Base-by-base conservation (phyloP, 129 eudicot species). In the Mikania micrantha region DNA sequence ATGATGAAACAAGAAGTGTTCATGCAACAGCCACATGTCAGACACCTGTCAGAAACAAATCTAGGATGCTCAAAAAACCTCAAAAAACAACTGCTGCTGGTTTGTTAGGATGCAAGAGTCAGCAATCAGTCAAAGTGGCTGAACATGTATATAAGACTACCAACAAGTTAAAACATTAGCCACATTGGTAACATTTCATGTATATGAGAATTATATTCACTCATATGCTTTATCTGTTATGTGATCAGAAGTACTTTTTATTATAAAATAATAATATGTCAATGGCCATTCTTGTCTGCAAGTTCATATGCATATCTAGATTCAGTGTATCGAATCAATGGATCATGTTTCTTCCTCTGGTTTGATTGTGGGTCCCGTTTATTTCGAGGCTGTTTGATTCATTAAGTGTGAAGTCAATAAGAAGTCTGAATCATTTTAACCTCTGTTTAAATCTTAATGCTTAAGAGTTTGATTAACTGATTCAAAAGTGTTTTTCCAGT, bases 91-190 rank as follows among this genome's bases (percentile, higher is more conserved):
- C 74, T 20, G 29, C 50, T n/a, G 78, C 59, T 27, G 66, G 79
- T 35, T 63, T 79, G 64, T 72, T 83, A 82, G 84, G 81, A 50
- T 83, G 84, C 82, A 72, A 41, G 74, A 72, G 66, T 62, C 71
- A 67, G 29, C 62, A 79, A 76, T 72, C 87, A 5, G 82, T 83
- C 49, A 75, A 74, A 56, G 82, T 83, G 61, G 77, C 74, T 45
- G 77, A 83, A 62, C 56, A 76, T 65, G 67, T 79, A 12, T 40
- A 34, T 24, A 76, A 39, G 59, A 17, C 67, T 15, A 45, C 57
- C 58, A 35, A 59, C 63, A 69, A 77, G 35, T 54, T 63, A 62
- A 76, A 80, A 34, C 82, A 63, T 40, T 47, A 66, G 70, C 25
- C 24, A 49, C 41, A 62, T n/a, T 7, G 0, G 65, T 66, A 65